Conservation (phyloP, 164 flowering plant species). For the Macadamia integrifolia region DNA sequence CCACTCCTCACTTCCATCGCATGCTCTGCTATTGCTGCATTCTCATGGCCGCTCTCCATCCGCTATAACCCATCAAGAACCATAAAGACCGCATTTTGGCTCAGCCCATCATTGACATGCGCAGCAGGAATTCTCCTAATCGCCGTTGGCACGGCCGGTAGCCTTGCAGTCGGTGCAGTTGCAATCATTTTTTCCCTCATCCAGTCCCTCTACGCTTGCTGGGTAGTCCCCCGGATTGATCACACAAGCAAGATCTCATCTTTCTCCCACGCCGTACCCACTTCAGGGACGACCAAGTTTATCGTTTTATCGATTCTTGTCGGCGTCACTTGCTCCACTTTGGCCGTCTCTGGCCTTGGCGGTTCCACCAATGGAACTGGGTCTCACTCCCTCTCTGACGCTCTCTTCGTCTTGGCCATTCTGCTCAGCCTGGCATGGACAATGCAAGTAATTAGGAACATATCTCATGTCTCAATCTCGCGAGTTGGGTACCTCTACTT, state of each 20-base stretch:
- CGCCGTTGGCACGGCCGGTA: conserved; percentile 20
- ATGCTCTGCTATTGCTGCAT: conserved; percentile 24
- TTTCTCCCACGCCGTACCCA: conserved; percentile 22
- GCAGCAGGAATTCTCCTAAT: conserved; percentile 39
- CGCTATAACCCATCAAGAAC: conserved; percentile 26
- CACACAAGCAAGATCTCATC: conserved; percentile 30
- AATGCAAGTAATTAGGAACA: conserved; percentile 43
- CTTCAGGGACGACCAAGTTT: conserved; percentile 6
- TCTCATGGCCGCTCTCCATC: conserved; percentile 33
- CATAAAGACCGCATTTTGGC: conserved; percentile 41
- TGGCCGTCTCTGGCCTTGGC: conserved; percentile 43
- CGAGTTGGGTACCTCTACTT: conserved; percentile 30
- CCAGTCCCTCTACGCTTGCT: conserved; percentile 48
- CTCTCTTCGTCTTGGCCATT: conserved; percentile 32
- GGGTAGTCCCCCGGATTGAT: conserved; percentile 33
- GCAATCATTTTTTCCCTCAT: conserved; percentile 27
- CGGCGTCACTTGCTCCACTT: conserved; percentile 19
- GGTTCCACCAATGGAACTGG: conserved; percentile 31
- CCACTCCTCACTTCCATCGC: conserved; percentile 39
- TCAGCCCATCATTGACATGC: conserved; percentile 41
- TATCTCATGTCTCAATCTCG: conserved; percentile 30
- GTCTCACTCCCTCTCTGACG: conserved; percentile 3
- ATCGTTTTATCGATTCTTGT: conserved; percentile 14
- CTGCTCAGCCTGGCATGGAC: conserved; percentile 48
- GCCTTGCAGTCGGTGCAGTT: conserved; percentile 27